phyloP scores from a whole-genome alignment of 192 early-diverging fungal genomes.

The Linnemannia hyalina region DNA sequence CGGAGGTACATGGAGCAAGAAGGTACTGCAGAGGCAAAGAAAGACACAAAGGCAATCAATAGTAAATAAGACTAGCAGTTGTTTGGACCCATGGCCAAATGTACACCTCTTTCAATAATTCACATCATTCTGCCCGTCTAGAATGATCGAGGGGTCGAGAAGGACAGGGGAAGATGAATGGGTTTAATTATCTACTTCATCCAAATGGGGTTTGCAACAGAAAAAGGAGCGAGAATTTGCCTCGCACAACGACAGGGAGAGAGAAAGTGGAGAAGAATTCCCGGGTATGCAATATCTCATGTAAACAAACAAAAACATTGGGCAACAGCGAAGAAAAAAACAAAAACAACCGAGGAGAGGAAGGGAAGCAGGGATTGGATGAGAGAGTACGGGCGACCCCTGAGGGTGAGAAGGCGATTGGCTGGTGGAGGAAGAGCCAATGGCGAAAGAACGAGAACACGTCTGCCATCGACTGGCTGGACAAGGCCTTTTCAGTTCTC shows the following conservation, averaged over 20 bases:
- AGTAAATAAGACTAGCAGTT: background rate
- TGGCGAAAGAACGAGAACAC: conserved; percentile 2
- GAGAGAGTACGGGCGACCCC: background rate
- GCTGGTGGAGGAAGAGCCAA: background rate
- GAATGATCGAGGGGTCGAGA: background rate
- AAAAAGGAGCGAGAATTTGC: background rate
- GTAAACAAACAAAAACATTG: background rate
- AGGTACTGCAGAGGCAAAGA: background rate
- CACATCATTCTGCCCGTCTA: background rate
- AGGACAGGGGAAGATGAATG: background rate
- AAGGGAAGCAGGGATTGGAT: background rate
- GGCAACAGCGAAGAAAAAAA: background rate
- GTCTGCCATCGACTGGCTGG: background rate
- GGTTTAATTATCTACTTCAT: background rate
- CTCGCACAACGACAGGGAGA: background rate
- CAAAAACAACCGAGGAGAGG: background rate
- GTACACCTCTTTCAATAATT: background rate
- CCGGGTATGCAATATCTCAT: background rate
- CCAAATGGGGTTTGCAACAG: background rate
- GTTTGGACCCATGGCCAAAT: background rate
- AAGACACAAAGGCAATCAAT: no score
- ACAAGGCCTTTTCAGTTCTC: background rate
- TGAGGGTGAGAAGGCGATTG: background rate
- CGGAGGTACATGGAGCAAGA: background rate
- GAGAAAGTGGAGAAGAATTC: background rate